A percentile compares a stretch with the other conserved stretches of the same genome.
Conservation (phyloP, 2,329 filamentous ascomycete genomes). For the Chaetomium sp. region DNA sequence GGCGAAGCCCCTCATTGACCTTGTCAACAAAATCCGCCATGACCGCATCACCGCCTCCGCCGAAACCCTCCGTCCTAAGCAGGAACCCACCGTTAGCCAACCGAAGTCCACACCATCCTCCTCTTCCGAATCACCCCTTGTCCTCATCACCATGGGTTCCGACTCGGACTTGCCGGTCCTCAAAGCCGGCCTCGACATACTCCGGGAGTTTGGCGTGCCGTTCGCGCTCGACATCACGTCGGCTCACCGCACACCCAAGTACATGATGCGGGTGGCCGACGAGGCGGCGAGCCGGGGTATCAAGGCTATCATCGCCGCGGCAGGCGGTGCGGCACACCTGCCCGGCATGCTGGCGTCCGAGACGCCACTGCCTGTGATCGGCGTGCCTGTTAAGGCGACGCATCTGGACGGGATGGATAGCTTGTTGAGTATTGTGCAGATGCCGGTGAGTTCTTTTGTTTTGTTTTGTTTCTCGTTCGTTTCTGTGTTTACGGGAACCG, state of each 20-base stretch:
- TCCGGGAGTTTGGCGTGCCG: constrained; percentile 64
- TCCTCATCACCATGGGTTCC: constrained; percentile 79
- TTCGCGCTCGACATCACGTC: constrained; percentile 71
- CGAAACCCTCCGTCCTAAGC: constrained; percentile 32
- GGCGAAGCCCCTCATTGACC: constrained; percentile 62
- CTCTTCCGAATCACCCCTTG: constrained; percentile 42
- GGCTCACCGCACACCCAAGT: constrained; percentile 66
- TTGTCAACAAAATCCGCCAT: constrained; percentile 53
- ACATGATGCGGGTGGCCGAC: constrained; percentile 62
- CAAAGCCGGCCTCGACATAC: constrained; percentile 57
- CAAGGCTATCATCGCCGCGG: constrained; percentile 69
- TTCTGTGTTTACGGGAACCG: neutral
- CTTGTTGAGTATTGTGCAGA: constrained; percentile 67
- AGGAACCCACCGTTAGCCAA: constrained; percentile 14
- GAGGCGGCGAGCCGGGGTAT: constrained; percentile 59
- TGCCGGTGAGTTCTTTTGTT: constrained; percentile 56
- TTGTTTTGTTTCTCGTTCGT: neutral
- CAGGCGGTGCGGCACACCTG: constrained; percentile 66
- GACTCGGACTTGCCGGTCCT: constrained; percentile 69
- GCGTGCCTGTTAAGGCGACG: constrained; percentile 69
- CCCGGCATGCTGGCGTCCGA: constrained; percentile 70
- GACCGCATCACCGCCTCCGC: constrained; percentile 42
- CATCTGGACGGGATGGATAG: constrained; percentile 66
- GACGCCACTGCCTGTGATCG: constrained; percentile 67
- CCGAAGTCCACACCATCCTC: neutral